phyloP scores from a whole-genome alignment of 805 yeast species.

The Naumovozyma baii region DNA sequence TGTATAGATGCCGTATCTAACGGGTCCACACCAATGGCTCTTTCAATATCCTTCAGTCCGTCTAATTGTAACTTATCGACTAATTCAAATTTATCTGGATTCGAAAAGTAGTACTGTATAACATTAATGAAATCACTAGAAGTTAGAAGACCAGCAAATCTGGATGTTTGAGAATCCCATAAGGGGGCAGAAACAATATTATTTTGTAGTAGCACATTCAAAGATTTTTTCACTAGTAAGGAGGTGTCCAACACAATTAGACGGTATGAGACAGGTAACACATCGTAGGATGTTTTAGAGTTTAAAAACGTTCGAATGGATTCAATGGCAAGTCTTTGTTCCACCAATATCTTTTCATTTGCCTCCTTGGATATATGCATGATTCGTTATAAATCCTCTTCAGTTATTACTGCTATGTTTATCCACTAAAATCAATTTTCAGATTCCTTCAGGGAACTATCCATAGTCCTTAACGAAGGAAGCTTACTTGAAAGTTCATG shows the following conservation, averaged over 20 bases:
- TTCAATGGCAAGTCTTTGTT: conserved; percentile 66
- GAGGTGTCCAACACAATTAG: conserved; percentile 90
- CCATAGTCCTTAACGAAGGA: too few species aligned
- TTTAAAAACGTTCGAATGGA: conserved; percentile 78
- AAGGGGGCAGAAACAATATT: conserved; percentile 93
- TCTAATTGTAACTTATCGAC: conserved; percentile 79
- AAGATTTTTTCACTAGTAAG: conserved; percentile 76
- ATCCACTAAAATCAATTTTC: not conserved
- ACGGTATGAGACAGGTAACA: conserved; percentile 88
- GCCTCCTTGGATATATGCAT: not conserved
- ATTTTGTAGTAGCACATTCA: conserved; percentile 83
- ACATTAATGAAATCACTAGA: conserved; percentile 90
- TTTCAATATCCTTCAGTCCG: conserved; percentile 79
- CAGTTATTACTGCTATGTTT: too few species aligned
- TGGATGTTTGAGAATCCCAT: conserved; percentile 84
- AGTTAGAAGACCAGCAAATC: conserved; percentile 90
- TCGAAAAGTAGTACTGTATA: conserved; percentile 84
- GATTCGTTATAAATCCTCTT: too few species aligned
- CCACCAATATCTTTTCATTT: conserved; percentile 21
- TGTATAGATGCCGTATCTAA: conserved; percentile 81
- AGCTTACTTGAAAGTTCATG: too few species aligned
- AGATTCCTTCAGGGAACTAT: not conserved
- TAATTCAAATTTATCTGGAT: conserved; percentile 78
- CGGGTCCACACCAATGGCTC: conserved; percentile 75
- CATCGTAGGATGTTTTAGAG: conserved; percentile 92